Evolutionary conservation across 1,284 basidiomycete genomes (phyloP), one percentile per base, ranked within the genome.

Genomic region (Butyriboletus appendiculatus): DNA sequence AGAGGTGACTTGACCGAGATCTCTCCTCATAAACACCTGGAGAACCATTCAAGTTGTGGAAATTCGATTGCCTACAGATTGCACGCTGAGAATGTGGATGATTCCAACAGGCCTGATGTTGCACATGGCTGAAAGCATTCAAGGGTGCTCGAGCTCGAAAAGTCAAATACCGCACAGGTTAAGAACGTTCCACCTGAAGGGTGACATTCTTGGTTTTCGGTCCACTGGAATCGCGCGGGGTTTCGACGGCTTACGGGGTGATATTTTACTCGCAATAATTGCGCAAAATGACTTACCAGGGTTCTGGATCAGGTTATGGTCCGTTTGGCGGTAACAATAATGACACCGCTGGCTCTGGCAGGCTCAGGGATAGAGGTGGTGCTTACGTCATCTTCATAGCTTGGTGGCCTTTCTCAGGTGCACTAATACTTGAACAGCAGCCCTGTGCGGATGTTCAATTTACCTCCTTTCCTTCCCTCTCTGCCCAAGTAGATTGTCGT

Each of bases 401-500:
- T 41, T 37, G 48, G 48, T 43, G 26, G 15, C 45, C 50, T 46
- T 64, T 63, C 62, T 55, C 61, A 49, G 53, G 47, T 57, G 41
- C 53, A 58, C 61, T 34, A 28, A 11, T 32, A 39, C 51, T 45
- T 30, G 45, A 55, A 61, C 61, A 33, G 58, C 62, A 53, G 41
- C 28, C 28, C 33, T 57, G 45, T 45, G 62, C 54, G 59, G 48
- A 60, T 58, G 62, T 61, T 63, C 38, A 52, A 48, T 56, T 55
- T 38, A 61, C 53, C 48, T 64, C 61, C 52, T 60, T 46, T 60
- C 51, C 75, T 45, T 24, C 80, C 79, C 62, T 68, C 75, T 28
- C 65, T 77, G 34, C 64, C 80, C 53, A 42, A 52, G 37, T 66
- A 67, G 66, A 70, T 47, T 45, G 40, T 48, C 53, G 39, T 68